phyloP scores from a whole-genome alignment of 2,329 filamentous ascomycete genomes.

The Dryadomyces sulphureus region DNA sequence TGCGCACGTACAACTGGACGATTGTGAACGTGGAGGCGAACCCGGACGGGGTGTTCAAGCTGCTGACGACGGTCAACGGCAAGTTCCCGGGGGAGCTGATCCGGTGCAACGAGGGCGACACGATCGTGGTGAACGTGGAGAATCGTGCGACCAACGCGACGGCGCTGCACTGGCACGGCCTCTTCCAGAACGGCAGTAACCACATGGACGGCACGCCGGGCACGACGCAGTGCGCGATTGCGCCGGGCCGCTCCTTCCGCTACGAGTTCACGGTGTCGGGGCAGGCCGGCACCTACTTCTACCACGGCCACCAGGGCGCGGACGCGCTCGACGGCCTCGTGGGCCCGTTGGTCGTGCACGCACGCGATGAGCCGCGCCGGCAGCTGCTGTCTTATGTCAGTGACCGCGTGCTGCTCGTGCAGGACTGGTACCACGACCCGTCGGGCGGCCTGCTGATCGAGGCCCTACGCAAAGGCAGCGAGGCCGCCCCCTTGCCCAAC shows the following conservation, averaged over 20 bases:
- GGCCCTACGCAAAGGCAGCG: constrained; percentile 38
- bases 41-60: constrained; percentile 52
- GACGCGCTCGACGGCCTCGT: constrained; percentile 55
- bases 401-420: constrained; percentile 49
- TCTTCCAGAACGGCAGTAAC: constrained; percentile 63
- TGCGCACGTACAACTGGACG: constrained; percentile 45
- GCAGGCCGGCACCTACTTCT: constrained; percentile 44
- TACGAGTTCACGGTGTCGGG: constrained; percentile 25
- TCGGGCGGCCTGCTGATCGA: constrained; percentile 34
- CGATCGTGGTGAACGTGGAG: constrained; percentile 49
- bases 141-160: constrained; percentile 50
- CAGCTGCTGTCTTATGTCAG: constrained; percentile 42
- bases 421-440: constrained; percentile 54
- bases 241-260: constrained; percentile 39
- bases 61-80: constrained; percentile 55
- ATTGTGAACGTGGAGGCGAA: constrained; percentile 46
- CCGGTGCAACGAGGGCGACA: constrained; percentile 60
- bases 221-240: constrained; percentile 45
- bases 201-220: constrained; percentile 52
- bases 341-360: constrained; percentile 45
- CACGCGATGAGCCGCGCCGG: constrained; percentile 35
- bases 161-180: constrained; percentile 53
- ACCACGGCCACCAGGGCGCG: constrained; percentile 52
- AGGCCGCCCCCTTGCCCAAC: constrained; percentile 48
- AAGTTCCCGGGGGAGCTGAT: constrained; percentile 62